Evolutionary conservation across 2,329 filamentous ascomycete species (phyloP).

Genomic region (Thermothelomyces thermophilus): DNA sequence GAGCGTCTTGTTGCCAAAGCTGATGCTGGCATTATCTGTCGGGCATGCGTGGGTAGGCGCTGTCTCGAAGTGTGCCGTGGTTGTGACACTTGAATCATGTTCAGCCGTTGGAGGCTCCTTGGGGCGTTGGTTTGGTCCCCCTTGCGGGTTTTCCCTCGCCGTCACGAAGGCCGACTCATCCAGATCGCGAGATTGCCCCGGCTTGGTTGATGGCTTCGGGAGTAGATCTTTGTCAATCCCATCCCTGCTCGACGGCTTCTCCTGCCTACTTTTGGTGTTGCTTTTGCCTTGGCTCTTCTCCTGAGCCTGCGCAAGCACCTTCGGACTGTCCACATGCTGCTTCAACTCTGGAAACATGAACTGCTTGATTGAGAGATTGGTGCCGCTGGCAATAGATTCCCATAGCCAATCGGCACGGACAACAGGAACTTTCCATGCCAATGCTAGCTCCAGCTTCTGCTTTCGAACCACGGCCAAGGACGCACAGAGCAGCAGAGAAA

Average conservation of each 20-base stretch:
- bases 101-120: background rate
- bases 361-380: conserved; percentile 38
- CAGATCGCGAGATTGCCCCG: conserved; percentile 14
- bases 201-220: conserved; percentile 13
- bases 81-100: conserved; percentile 16
- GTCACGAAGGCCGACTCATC: conserved; percentile 18
- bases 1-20: conserved; percentile 17
- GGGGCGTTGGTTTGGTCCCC: background rate
- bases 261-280: conserved; percentile 3
- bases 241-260: background rate
- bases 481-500: conserved; percentile 73
- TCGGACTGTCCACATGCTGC: conserved; percentile 22
- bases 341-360: conserved; percentile 45
- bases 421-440: conserved; percentile 71
- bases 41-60: conserved; percentile 21
- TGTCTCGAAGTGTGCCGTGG: conserved; percentile 26
- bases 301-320: conserved; percentile 4
- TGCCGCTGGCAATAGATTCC: conserved; percentile 62
- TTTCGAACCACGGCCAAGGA: conserved; percentile 49
- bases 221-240: conserved; percentile 18
- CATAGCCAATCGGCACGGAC: conserved; percentile 80
- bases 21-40: conserved; percentile 7
- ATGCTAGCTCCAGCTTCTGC: conserved; percentile 74
- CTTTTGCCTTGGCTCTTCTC: conserved; percentile 1
- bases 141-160: background rate